Conservation (phyloP, 78 protist genomes). For the Protostelium mycophagum region DNA sequence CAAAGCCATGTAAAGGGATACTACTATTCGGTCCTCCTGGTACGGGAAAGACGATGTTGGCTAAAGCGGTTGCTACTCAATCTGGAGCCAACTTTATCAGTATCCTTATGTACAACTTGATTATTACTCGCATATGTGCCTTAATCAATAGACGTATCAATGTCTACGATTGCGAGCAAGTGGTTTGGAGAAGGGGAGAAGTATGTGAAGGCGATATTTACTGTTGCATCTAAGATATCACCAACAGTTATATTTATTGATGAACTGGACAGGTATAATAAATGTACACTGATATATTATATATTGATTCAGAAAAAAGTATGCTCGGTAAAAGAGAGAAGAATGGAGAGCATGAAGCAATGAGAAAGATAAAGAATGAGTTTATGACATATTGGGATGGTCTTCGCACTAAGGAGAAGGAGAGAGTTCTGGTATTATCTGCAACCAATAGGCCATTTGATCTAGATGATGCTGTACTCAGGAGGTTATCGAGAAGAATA, state of each 20-base stretch:
- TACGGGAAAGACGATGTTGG: slow-evolving; percentile 36
- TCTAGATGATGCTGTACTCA: slow-evolving; percentile 74
- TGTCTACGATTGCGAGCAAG: slow-evolving; percentile 24
- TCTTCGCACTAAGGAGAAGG: slow-evolving; percentile 4
- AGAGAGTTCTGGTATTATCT: slow-evolving; percentile 58
- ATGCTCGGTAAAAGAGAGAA: slow-evolving; percentile 38
- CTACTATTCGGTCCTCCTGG: slow-evolving; percentile 29
- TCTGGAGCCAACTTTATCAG: slow-evolving; percentile 25
- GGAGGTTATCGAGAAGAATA: slow-evolving; percentile 54
- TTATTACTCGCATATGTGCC: background rate
- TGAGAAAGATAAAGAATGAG: slow-evolving; percentile 45
- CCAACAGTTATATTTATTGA: slow-evolving; percentile 45
- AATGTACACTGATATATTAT: too few species aligned
- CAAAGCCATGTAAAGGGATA: slow-evolving; percentile 21
- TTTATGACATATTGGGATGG: slow-evolving; percentile 69
- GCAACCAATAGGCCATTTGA: slow-evolving; percentile 73
- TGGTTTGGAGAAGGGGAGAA: slow-evolving; percentile 58
- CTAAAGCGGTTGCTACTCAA: slow-evolving; percentile 35
- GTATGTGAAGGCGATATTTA: slow-evolving; percentile 18
- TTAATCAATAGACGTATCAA: slow-evolving; percentile 6
- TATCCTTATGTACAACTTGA: background rate
- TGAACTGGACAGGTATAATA: slow-evolving; percentile 36
- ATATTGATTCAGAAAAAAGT: too few species aligned
- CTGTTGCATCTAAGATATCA: slow-evolving; percentile 16
- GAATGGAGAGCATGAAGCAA: slow-evolving; percentile 56